Evolutionary conservation across 495 filamentous ascomycete genomes (phyloP).

Genomic region (Evansstolkia leycettana): DNA sequence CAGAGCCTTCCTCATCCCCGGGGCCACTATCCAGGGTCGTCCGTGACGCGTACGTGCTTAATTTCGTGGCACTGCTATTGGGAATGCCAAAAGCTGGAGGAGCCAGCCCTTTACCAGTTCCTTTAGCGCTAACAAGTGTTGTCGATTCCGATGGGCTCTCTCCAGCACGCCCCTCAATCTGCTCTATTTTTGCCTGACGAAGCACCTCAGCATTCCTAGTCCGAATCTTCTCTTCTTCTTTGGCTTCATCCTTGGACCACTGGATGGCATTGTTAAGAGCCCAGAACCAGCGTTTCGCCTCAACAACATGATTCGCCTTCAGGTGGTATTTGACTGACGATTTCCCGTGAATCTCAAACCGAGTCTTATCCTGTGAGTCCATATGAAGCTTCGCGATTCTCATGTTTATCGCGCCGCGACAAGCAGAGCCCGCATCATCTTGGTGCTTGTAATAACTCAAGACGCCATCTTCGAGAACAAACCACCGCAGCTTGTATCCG

Average conservation of each 20-base stretch:
- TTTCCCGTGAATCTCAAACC: conserved; percentile 94
- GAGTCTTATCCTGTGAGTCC: conserved; percentile 92
- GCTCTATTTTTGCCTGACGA: conserved; percentile 59
- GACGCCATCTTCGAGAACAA: conserved; percentile 94
- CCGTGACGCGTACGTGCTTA: conserved; percentile 35
- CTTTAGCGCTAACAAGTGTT: conserved; percentile 13
- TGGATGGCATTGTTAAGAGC: conserved; percentile 97
- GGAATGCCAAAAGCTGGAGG: conserved; percentile 22
- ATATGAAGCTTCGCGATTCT: conserved; percentile 86
- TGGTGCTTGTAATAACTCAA: conserved; percentile 99
- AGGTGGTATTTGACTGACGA: conserved; percentile 98
- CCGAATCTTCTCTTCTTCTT: conserved; percentile 67
- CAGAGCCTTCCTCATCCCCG: conserved; percentile 40
- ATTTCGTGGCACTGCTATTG: conserved; percentile 23
- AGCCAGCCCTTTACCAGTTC: conserved; percentile 27
- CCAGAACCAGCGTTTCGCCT: conserved; percentile 71
- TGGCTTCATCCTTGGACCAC: conserved; percentile 93
- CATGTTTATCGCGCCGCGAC: conserved; percentile 98
- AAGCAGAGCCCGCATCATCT: conserved; percentile 63
- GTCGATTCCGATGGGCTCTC: conserved; percentile 21
- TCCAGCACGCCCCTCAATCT: conserved; percentile 28
- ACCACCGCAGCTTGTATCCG: conserved; percentile 94
- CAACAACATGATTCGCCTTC: conserved; percentile 79
- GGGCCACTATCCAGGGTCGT: conserved; percentile 33
- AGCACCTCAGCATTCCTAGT: conserved; percentile 63